Evolutionary conservation across 2,329 filamentous ascomycete species (phyloP).

Genomic region (Fusarium secorum): DNA sequence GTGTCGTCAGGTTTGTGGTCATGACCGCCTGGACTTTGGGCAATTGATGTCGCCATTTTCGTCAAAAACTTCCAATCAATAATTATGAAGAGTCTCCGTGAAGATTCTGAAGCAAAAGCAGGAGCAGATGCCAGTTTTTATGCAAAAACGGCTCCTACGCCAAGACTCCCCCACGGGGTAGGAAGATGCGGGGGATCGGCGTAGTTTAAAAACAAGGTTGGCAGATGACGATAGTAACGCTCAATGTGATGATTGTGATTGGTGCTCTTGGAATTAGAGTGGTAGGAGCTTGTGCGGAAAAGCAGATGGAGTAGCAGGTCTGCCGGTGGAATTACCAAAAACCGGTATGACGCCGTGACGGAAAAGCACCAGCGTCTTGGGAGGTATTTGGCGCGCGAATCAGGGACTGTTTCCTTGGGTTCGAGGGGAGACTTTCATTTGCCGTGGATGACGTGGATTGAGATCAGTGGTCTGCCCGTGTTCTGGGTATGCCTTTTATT

Average conservation of each 20-base stretch:
- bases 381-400: background rate
- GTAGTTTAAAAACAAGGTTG: slow-evolving; percentile 13
- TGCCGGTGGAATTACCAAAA: background rate
- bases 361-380: background rate
- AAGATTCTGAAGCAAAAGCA: background rate
- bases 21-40: background rate
- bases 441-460: background rate
- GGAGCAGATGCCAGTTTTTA: background rate
- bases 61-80: accelerated
- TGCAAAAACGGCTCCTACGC: background rate
- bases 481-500: background rate
- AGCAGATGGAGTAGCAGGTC: background rate
- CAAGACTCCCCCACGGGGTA: slow-evolving; percentile 17
- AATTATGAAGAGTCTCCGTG: background rate
- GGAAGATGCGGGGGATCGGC: slow-evolving; percentile 15
- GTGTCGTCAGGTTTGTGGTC: background rate
- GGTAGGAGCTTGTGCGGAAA: background rate
- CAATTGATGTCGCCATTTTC: background rate
- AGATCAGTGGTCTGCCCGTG: background rate
- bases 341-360: background rate
- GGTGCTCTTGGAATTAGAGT: background rate
- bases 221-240: background rate
- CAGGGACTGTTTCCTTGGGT: accelerated
- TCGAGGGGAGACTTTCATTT: background rate
- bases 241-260: background rate